Evolutionary conservation across 75 land plant species (phyloP).

Genomic region (Azolla pinnata): DNA sequence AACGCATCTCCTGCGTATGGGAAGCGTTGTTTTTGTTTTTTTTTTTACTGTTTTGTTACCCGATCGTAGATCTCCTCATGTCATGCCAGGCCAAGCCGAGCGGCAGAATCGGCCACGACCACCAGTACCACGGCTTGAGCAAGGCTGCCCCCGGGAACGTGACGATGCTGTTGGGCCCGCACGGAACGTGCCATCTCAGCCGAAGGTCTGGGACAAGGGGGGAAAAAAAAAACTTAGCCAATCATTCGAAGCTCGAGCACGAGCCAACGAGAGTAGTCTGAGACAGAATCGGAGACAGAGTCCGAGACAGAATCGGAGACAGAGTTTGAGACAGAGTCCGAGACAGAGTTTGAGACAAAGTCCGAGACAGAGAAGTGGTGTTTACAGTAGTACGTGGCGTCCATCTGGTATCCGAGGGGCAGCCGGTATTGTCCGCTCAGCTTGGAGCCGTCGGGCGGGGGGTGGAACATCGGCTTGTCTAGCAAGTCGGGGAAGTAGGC

Average conservation of each 20-base stretch:
- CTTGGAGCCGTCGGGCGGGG: constrained; percentile 26
- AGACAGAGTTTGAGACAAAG: no score
- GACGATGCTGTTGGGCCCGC: constrained; percentile 39
- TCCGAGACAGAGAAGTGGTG: not conserved
- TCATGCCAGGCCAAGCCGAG: constrained; percentile 38
- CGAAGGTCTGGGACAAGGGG: constrained; percentile 23
- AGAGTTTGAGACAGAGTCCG: no score
- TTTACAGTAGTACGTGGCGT: constrained; percentile 31
- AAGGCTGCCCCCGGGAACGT: constrained; percentile 34
- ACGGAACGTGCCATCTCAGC: constrained; percentile 35
- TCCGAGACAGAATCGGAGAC: no score
- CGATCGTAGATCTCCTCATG: constrained; percentile 23
- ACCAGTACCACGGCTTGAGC: constrained; percentile 48
- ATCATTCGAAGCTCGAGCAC: not conserved
- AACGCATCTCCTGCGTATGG: no score
- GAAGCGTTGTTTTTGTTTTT: no score
- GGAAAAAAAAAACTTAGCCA: not conserved
- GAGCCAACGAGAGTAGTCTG: no score
- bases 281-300: no score
- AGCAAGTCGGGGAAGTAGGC: constrained; percentile 27
- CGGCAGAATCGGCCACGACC: constrained; percentile 41
- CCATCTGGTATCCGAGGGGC: constrained; percentile 41
- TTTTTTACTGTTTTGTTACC: constrained; percentile 10
- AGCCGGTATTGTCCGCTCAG: constrained; percentile 28
- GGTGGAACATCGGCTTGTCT: constrained; percentile 32